A percentile compares a stretch with the other conserved stretches of the same genome.
Conservation (phyloP, 768 basidiomycete species). For the Tremella fuciformis region DNA sequence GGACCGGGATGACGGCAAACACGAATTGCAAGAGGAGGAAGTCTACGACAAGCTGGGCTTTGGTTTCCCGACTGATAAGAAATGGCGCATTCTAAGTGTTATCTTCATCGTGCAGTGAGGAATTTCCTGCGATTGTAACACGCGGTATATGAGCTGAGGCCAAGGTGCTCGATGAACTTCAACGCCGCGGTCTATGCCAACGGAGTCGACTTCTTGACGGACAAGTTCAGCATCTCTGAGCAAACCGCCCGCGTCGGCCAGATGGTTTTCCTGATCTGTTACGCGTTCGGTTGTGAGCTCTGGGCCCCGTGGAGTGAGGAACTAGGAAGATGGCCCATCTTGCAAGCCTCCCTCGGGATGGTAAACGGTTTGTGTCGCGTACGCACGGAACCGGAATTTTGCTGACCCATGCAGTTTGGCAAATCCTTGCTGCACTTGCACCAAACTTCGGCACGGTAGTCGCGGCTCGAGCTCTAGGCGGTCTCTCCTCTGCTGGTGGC, state of each 20-base stretch:
- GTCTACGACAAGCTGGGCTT: slow-evolving; percentile 27
- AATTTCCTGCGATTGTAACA: slow-evolving; percentile 21
- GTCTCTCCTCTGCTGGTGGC: slow-evolving; percentile 48
- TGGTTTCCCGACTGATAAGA: slow-evolving; percentile 26
- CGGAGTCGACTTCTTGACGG: slow-evolving; percentile 31
- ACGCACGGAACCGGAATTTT: not conserved
- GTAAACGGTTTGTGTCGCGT: slow-evolving; percentile 41
- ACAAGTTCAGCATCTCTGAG: slow-evolving; percentile 36
- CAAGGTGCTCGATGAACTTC: slow-evolving; percentile 9
- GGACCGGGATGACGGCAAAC: slow-evolving; percentile 8
- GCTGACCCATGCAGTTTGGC: slow-evolving; percentile 30
- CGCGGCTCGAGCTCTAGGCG: slow-evolving; percentile 41
- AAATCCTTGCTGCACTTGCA: slow-evolving; percentile 40
- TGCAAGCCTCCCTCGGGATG: slow-evolving; percentile 38
- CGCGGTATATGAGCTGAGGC: not conserved
- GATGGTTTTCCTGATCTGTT: slow-evolving; percentile 42
- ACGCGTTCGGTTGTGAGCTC: slow-evolving; percentile 47
- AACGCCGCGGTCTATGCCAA: slow-evolving; percentile 37
- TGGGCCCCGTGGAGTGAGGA: slow-evolving; percentile 45
- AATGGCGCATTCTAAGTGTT: slow-evolving; percentile 40
- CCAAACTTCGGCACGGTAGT: slow-evolving; percentile 42
- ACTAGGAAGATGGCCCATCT: slow-evolving; percentile 39
- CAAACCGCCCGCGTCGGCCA: slow-evolving; percentile 44
- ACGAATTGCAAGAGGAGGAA: slow-evolving; percentile 25
- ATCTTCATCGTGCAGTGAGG: slow-evolving; percentile 44